These are phyloP conservation scores for Chlamydomonas reinhardtii DNA, from an alignment of 163 green algal species.

Conservation along the genomic window DNA sequence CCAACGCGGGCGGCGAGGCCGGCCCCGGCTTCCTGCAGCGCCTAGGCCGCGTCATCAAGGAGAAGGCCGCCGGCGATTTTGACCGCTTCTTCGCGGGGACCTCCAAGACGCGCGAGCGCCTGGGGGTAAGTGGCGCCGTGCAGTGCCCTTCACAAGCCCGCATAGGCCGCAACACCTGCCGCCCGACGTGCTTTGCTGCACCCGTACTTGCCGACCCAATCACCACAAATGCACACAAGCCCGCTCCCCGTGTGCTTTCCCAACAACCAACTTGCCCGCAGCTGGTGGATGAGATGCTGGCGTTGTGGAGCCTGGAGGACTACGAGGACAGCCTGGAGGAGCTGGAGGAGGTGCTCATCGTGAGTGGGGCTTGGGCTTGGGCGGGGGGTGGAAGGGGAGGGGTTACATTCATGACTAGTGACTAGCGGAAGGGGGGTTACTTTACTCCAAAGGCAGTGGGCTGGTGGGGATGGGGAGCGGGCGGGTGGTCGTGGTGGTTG, in stretches of 20 bases:
- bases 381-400: too few species aligned
- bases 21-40: slow-evolving; percentile 72
- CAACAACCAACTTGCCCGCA: slow-evolving; percentile 24
- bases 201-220: too few species aligned
- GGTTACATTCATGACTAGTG: too few species aligned
- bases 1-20: not conserved
- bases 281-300: slow-evolving; percentile 95
- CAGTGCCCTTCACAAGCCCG: not conserved
- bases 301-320: slow-evolving; percentile 93
- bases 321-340: slow-evolving; percentile 93
- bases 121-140: slow-evolving; percentile 70
- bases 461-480: too few species aligned
- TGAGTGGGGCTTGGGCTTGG: too few species aligned
- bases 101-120: slow-evolving; percentile 90
- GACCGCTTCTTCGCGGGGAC: slow-evolving; percentile 92
- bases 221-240: too few species aligned
- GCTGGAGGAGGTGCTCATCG: slow-evolving; percentile 95
- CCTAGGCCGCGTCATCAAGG: slow-evolving; percentile 89
- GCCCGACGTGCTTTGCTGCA: too few species aligned
- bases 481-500: too few species aligned
- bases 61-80: slow-evolving; percentile 92
- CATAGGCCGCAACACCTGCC: not conserved
- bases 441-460: too few species aligned
- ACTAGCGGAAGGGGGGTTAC: too few species aligned
- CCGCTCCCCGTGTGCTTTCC: not conserved